Percentiles rank a stretch among this genome's conserved stretches.
Evolutionary conservation across 345 rosid genomes (phyloP).

Genomic region (Populus alba): DNA sequence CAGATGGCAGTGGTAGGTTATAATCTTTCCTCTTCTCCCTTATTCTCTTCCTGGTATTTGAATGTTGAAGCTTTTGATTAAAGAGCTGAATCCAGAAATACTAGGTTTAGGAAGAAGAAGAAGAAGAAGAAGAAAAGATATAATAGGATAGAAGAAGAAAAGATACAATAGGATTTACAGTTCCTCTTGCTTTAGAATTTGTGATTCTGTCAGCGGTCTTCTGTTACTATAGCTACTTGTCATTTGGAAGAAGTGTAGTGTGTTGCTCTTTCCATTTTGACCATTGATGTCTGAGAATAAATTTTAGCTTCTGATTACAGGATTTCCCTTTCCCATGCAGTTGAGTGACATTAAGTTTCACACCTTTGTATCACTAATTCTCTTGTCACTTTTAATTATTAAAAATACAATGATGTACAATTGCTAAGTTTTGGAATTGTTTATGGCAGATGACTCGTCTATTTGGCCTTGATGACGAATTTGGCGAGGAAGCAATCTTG

Average conservation of each 20-base stretch:
- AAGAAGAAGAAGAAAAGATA: background rate
- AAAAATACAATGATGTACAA: background rate
- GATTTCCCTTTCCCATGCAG: background rate
- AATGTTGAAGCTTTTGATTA: background rate
- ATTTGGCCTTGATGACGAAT: constrained; percentile 84
- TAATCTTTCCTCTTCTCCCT: background rate
- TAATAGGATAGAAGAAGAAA: background rate
- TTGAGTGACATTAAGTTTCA: background rate
- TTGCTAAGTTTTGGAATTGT: constrained; percentile 8
- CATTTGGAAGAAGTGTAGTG: background rate
- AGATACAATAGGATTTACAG: background rate
- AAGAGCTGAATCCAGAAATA: background rate
- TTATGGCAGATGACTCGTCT: constrained; percentile 74
- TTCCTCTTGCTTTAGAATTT: background rate
- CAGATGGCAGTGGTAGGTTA: background rate
- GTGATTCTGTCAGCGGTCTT: background rate
- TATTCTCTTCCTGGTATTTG: background rate
- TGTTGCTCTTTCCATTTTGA: background rate
- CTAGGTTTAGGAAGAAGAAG: background rate
- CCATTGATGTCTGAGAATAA: background rate
- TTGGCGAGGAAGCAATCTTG: constrained; percentile 93
- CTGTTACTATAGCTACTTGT: background rate
- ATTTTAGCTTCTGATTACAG: background rate
- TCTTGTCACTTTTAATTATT: background rate
- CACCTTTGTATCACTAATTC: background rate